Percentiles rank a stretch among this genome's conserved stretches.
These are phyloP conservation scores for Podila minutissima DNA, from an alignment of 192 early-diverging fungal species.

Conservation along the genomic window DNA sequence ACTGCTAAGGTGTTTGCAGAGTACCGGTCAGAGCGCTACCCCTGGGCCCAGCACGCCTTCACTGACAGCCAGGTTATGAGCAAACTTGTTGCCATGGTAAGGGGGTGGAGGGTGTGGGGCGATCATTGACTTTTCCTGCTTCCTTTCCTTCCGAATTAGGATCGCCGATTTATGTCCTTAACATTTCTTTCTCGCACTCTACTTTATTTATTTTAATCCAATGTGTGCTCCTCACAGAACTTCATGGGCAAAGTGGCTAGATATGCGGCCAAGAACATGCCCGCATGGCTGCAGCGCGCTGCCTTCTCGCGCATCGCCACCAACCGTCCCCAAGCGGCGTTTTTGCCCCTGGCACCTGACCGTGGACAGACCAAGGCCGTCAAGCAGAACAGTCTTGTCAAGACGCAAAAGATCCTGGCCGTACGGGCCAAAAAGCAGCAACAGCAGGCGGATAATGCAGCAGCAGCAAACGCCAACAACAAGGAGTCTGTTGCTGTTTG, in stretches of 20 bases:
- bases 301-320: background rate
- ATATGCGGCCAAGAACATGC: slow-evolving; percentile 2
- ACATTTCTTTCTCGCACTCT: too few relatives aligned
- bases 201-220: too few relatives aligned
- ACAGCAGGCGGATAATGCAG: too few relatives aligned
- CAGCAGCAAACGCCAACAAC: too few relatives aligned
- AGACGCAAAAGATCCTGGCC: too few relatives aligned
- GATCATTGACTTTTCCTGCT: too few relatives aligned
- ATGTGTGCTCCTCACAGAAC: background rate
- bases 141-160: too few relatives aligned
- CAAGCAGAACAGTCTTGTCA: too few relatives aligned
- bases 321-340: background rate
- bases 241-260: background rate
- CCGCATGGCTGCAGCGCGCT: background rate
- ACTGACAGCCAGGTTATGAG: slow-evolving; percentile 3
- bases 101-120: background rate
- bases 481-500: too few relatives aligned
- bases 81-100: background rate
- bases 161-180: too few relatives aligned
- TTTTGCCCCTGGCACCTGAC: background rate
- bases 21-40: background rate
- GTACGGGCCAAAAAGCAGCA: too few relatives aligned
- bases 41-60: background rate
- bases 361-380: background rate
- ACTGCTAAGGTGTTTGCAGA: background rate